Percentiles rank a stretch among this genome's conserved stretches.
phyloP scores from a whole-genome alignment of 2,329 filamentous ascomycete genomes.

The Neoascochyta sp. region DNA sequence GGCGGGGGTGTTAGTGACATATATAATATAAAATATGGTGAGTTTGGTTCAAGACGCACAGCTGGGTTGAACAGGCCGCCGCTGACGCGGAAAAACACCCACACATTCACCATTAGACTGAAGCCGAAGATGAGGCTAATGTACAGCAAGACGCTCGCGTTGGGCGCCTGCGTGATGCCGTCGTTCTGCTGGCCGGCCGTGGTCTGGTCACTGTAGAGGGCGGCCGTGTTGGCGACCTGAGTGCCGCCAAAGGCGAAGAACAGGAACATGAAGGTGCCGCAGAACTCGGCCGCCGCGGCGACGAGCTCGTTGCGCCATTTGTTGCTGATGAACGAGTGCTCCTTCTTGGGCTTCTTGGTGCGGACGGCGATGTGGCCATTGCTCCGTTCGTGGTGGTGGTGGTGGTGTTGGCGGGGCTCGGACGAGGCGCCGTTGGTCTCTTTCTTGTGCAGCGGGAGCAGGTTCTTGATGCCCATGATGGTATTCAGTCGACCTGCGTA shows the following conservation, averaged over 20 bases:
- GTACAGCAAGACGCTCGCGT: constrained; percentile 34
- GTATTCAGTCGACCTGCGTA: too few relatives aligned
- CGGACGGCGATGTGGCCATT: constrained; percentile 5
- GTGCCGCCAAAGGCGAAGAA: constrained; percentile 42
- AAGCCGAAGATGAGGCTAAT: constrained; percentile 40
- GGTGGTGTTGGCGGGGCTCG: constrained; percentile 1
- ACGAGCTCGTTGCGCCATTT: constrained; percentile 38
- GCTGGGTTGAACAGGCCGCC: constrained; percentile 42
- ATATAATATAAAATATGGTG: too few relatives aligned
- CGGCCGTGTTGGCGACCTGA: constrained; percentile 36
- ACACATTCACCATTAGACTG: constrained; percentile 39
- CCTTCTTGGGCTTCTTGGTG: constrained; percentile 3
- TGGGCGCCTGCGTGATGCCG: constrained; percentile 31
- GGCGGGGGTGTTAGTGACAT: background rate
- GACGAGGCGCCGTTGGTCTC: background rate
- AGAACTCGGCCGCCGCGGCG: constrained; percentile 36
- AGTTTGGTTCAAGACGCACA: constrained; percentile 19
- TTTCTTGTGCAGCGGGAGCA: constrained; percentile 8
- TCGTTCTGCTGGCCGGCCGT: constrained; percentile 20
- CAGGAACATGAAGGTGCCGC: constrained; percentile 41
- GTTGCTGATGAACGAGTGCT: constrained; percentile 3
- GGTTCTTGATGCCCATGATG: constrained; percentile 6
- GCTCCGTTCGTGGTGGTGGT: constrained; percentile 6
- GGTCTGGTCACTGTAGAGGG: constrained; percentile 14
- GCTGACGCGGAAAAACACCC: constrained; percentile 40